phyloP scores from a whole-genome alignment of 1,284 basidiomycete genomes.

The Termitomyces sp. region DNA sequence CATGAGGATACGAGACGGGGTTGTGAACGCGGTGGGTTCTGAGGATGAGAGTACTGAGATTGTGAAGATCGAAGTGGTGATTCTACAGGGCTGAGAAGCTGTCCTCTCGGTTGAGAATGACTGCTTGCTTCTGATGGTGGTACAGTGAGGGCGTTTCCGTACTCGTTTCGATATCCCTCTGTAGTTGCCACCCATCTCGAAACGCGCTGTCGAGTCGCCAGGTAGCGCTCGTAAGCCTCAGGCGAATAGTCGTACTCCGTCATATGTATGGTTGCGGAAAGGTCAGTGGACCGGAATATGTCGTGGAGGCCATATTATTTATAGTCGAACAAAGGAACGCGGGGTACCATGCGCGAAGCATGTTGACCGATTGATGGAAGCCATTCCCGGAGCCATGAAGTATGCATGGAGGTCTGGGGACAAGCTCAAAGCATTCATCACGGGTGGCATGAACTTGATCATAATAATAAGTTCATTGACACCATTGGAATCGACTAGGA shows the following conservation, averaged over 20 bases:
- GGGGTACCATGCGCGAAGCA: constrained; percentile 6
- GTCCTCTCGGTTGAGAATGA: not conserved
- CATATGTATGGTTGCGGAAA: constrained; percentile 4
- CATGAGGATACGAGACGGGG: not conserved
- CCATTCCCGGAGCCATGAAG: not conserved
- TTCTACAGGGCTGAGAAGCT: not conserved
- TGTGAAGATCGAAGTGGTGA: not conserved
- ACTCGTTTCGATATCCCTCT: constrained; percentile 13
- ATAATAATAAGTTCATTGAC: not conserved
- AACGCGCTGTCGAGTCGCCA: constrained; percentile 17
- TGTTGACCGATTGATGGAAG: constrained; percentile 9
- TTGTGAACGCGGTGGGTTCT: not conserved
- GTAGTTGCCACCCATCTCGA: constrained; percentile 16
- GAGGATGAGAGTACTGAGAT: constrained; percentile 3
- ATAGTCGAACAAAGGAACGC: not conserved
- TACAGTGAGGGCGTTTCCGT: constrained; percentile 11
- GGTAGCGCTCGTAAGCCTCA: constrained; percentile 17
- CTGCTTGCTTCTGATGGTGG: not conserved
- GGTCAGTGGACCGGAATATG: not conserved
- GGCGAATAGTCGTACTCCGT: constrained; percentile 23
- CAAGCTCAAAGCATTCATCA: not conserved
- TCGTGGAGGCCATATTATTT: not conserved
- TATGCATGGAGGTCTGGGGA: not conserved
- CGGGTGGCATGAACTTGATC: not conserved
- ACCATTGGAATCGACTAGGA: not conserved